Evolutionary conservation across 2,329 filamentous ascomycete species (phyloP).

Genomic region (Lecanoromycetidae sp.): DNA sequence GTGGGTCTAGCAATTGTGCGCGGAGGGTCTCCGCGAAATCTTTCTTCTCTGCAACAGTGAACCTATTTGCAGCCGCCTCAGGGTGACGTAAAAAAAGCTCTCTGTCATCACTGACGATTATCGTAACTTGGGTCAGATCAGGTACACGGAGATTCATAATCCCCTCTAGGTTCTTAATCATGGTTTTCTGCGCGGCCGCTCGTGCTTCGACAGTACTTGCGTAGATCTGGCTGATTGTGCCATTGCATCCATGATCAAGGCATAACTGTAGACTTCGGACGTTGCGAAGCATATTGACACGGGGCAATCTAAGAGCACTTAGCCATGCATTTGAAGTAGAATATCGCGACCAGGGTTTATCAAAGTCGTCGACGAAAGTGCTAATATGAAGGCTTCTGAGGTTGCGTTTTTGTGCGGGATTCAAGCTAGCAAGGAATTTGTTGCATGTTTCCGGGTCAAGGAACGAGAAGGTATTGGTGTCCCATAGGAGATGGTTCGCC

Average conservation of each 20-base stretch:
- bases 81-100: no score
- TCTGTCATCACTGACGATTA: not conserved
- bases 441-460: not conserved
- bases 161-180: not conserved
- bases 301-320: not conserved
- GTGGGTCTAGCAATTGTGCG: not conserved
- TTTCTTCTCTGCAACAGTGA: not conserved
- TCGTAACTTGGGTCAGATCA: not conserved
- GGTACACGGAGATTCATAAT: not conserved
- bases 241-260: not conserved
- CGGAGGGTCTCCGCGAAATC: slow-evolving; percentile 2
- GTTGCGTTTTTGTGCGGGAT: slow-evolving; percentile 7
- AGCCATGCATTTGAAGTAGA: not conserved
- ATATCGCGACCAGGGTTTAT: not conserved
- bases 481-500: slow-evolving; percentile 5
- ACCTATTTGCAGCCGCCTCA: not conserved
- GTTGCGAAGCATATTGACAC: not conserved
- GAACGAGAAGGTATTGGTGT: slow-evolving; percentile 11
- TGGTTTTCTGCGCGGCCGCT: not conserved
- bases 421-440: not conserved
- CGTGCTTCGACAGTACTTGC: no score
- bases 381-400: not conserved
- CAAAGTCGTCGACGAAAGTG: not conserved
- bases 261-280: not conserved
- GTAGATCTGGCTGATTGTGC: no score